phyloP scores from a whole-genome alignment of 2,329 filamentous ascomycete genomes.

The Penicillium brasilianum region DNA sequence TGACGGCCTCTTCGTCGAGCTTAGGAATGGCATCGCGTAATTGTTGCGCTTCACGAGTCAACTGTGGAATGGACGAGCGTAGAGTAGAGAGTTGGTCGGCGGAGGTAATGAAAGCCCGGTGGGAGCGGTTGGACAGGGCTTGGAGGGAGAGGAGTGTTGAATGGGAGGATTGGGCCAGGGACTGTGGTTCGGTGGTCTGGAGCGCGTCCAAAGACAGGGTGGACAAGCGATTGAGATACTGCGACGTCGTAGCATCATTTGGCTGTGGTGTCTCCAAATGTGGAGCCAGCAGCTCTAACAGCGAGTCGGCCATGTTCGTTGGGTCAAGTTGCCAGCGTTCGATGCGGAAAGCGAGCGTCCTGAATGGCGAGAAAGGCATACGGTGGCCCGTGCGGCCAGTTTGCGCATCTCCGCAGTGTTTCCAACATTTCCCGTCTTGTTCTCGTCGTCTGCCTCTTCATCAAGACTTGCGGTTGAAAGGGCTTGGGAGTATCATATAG shows the following conservation, averaged over 20 bases:
- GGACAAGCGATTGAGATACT: slow-evolving; percentile 78
- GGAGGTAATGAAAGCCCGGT: slow-evolving; percentile 82
- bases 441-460: not conserved
- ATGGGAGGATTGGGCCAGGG: slow-evolving; percentile 79
- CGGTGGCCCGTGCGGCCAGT: slow-evolving; percentile 39
- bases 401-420: slow-evolving; percentile 30
- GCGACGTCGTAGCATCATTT: slow-evolving; percentile 43
- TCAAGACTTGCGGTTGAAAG: not conserved
- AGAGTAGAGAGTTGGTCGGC: slow-evolving; percentile 78
- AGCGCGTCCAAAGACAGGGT: slow-evolving; percentile 77
- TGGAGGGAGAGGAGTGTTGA: slow-evolving; percentile 83
- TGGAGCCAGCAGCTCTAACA: slow-evolving; percentile 74
- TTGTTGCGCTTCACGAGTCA: slow-evolving; percentile 69
- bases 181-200: slow-evolving; percentile 74
- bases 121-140: slow-evolving; percentile 83
- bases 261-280: slow-evolving; percentile 57
- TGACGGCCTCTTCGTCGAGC: slow-evolving; percentile 77
- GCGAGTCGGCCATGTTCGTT: slow-evolving; percentile 67
- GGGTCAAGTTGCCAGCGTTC: not conserved
- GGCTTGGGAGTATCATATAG: no score
- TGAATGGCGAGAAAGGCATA: slow-evolving; percentile 21
- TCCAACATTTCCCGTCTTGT: not conserved
- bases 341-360: slow-evolving; percentile 19
- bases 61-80: slow-evolving; percentile 69
- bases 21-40: slow-evolving; percentile 75